These are phyloP conservation scores for Yamadazyma sp. DNA, from an alignment of 1,139 yeast genomes.

Conservation along the genomic window DNA sequence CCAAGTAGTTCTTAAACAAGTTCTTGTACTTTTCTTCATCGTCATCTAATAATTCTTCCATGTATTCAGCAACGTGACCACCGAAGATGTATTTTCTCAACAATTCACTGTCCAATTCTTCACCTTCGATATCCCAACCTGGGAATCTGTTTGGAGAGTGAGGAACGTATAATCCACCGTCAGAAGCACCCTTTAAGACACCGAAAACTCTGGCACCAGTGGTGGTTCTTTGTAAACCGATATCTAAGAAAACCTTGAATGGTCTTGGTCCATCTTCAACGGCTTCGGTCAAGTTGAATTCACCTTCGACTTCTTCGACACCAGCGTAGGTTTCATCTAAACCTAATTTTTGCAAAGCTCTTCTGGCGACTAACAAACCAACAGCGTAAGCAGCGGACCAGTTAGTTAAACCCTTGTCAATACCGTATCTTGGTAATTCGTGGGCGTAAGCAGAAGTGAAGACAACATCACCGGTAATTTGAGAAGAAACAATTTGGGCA, in stretches of 20 bases:
- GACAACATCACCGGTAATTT: slow-evolving; percentile 95
- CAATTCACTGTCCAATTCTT: slow-evolving; percentile 96
- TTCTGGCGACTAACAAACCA: slow-evolving; percentile 98
- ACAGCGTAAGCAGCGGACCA: slow-evolving; percentile 99
- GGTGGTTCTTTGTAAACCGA: slow-evolving; percentile 99
- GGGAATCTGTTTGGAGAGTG: slow-evolving; percentile 99
- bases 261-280: slow-evolving; percentile 99
- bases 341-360: slow-evolving; percentile 97
- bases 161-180: slow-evolving; percentile 99
- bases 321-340: slow-evolving; percentile 97
- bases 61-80: slow-evolving; percentile 99
- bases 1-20: slow-evolving; percentile 95
- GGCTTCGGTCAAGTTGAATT: slow-evolving; percentile 96
- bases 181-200: slow-evolving; percentile 99
- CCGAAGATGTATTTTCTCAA: slow-evolving; percentile 99
- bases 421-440: slow-evolving; percentile 98
- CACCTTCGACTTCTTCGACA: slow-evolving; percentile 99
- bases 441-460: slow-evolving; percentile 98
- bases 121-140: slow-evolving; percentile 99
- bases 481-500: slow-evolving; percentile 95
- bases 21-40: slow-evolving; percentile 99
- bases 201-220: slow-evolving; percentile 99
- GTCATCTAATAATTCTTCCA: slow-evolving; percentile 99
- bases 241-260: slow-evolving; percentile 98
- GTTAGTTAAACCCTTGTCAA: slow-evolving; percentile 98